These are phyloP conservation scores for Amoebophrya sp. DNA, from an alignment of 169 alveolate species.

Conservation along the genomic window DNA sequence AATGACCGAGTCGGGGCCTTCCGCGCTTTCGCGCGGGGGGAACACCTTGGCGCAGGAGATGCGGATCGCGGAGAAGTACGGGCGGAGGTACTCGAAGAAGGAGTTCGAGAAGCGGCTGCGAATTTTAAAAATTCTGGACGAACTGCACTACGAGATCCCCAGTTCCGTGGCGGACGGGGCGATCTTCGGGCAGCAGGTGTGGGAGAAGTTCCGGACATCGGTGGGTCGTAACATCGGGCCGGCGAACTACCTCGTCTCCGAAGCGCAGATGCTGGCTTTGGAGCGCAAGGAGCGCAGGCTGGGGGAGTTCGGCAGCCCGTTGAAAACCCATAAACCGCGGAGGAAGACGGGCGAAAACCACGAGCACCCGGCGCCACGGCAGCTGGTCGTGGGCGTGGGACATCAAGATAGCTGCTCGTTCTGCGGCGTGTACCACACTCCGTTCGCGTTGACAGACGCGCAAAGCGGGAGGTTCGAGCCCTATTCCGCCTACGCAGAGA, in stretches of 20 bases:
- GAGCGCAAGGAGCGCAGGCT: neutral
- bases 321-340: neutral
- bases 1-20: too few species aligned
- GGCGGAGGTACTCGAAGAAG: neutral
- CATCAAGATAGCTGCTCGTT: neutral
- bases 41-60: neutral
- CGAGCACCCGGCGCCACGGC: neutral
- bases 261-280: neutral
- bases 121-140: neutral
- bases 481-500: neutral
- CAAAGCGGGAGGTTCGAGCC: neutral
- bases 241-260: neutral
- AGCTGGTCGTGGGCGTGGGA: neutral
- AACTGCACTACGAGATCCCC: neutral
- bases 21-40: neutral
- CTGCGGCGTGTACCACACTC: neutral
- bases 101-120: constrained; percentile 5
- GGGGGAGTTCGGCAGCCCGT: neutral
- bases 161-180: neutral
- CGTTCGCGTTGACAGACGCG: neutral
- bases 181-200: neutral
- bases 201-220: constrained; percentile 2
- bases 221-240: too few species aligned
- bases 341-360: neutral
- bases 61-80: neutral